phyloP scores from a whole-genome alignment of 2,329 filamentous ascomycete genomes.

The Dothiorella sarmentorum region DNA sequence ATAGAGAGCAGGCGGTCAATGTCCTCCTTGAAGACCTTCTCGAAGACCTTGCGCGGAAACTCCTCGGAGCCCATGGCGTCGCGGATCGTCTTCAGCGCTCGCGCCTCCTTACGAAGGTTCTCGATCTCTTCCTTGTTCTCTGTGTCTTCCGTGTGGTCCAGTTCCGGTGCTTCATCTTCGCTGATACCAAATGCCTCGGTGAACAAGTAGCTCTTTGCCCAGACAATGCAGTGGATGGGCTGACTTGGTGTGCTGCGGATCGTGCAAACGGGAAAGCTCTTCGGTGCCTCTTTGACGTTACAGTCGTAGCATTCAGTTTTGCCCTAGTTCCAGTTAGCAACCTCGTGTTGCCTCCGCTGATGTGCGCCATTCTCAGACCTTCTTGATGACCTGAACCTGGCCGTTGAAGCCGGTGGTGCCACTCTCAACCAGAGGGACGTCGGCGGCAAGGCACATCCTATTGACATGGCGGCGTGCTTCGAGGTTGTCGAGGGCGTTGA shows the following conservation, averaged over 20 bases:
- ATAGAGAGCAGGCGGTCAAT: constrained; percentile 78
- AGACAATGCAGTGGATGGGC: constrained; percentile 97
- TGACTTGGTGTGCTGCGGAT: constrained; percentile 95
- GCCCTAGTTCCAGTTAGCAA: constrained; percentile 46
- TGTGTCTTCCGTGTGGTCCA: constrained; percentile 75
- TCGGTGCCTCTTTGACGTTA: constrained; percentile 81
- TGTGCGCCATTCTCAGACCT: constrained; percentile 41
- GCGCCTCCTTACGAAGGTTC: constrained; percentile 78
- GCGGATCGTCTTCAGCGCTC: constrained; percentile 78
- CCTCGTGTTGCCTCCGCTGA: neutral
- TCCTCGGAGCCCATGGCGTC: constrained; percentile 72
- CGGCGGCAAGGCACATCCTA: constrained; percentile 89
- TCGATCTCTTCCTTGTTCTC: constrained; percentile 87
- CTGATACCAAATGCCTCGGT: constrained; percentile 91
- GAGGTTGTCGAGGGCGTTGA: constrained; percentile 95
- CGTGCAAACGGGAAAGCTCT: constrained; percentile 93
- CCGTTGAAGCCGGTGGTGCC: constrained; percentile 97
- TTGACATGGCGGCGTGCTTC: constrained; percentile 94
- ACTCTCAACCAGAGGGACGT: constrained; percentile 89
- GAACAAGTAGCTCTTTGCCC: constrained; percentile 94
- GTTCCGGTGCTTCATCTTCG: constrained; percentile 74
- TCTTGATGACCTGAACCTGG: constrained; percentile 94
- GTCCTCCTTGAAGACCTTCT: constrained; percentile 88
- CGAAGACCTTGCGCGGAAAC: constrained; percentile 78
- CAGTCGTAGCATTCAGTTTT: constrained; percentile 96